phyloP scores from a whole-genome alignment of 805 yeast genomes.

The Metschnikowia shivogae region DNA sequence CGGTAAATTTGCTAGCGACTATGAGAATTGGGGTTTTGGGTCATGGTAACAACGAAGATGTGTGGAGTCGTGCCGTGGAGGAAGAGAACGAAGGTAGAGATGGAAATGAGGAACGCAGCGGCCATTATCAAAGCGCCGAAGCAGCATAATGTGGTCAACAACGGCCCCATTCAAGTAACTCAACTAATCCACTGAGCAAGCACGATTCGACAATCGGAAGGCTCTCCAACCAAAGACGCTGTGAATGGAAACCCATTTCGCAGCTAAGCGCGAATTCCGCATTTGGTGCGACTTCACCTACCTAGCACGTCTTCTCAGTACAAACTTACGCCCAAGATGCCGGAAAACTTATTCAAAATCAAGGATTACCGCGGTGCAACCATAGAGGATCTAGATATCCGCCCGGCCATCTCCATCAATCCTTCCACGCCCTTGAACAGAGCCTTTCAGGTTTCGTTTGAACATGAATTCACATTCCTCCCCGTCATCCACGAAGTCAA shows the following conservation, averaged over 20 bases:
- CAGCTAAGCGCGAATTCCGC: neutral
- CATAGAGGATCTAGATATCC: conserved; percentile 55
- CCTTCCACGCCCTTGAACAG: conserved; percentile 45
- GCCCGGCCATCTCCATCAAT: conserved; percentile 52
- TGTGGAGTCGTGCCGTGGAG: conserved; percentile 72
- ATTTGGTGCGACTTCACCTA: too few relatives aligned
- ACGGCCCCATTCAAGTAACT: too few relatives aligned
- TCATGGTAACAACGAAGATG: conserved; percentile 75
- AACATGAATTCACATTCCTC: conserved; percentile 49
- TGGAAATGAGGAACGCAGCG: conserved; percentile 10
- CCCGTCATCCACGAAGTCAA: conserved; percentile 49
- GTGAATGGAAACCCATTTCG: neutral
- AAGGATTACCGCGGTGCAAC: conserved; percentile 49
- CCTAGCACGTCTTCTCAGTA: too few relatives aligned
- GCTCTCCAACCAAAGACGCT: neutral
- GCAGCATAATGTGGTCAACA: conserved; percentile 8
- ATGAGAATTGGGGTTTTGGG: conserved; percentile 89
- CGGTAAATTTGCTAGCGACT: conserved; percentile 83
- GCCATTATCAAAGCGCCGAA: conserved; percentile 14
- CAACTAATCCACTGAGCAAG: too few relatives aligned
- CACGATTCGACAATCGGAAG: too few relatives aligned
- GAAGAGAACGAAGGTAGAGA: conserved; percentile 48
- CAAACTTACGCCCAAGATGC: neutral
- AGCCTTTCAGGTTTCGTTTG: conserved; percentile 54
- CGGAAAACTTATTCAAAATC: conserved; percentile 22